Base-by-base conservation (phyloP, 208 protist genomes). In the Angomonas ambiguus region DNA sequence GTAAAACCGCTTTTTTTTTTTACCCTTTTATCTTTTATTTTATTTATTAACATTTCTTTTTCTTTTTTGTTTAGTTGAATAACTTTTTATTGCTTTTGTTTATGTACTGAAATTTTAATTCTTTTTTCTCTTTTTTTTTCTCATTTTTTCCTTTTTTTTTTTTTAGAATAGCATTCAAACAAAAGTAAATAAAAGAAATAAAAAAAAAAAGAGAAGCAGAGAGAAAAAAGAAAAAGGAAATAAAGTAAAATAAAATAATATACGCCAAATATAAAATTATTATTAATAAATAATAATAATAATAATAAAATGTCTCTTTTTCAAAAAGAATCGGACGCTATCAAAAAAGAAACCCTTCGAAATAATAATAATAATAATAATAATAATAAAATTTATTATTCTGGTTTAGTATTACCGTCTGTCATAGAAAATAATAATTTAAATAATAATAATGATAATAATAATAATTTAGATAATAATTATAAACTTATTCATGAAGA, bases 341-440 rank as follows among this genome's bases (percentile, higher is more conserved):
- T n/a, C n/a, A n/a, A n/a, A n/a, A n/a, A n/a, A n/a, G n/a, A n/a
- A n/a, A n/a, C n/a, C n/a, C n/a, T n/a, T n/a, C n/a, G n/a, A n/a
- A 18, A 56, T 27, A 45, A 45, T 45, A 45, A 45, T 45, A 45
- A 45, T 45, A 45, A 45, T 45, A 45, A 45, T 45, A 45, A 45
- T 45, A 45, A 45, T 45, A 45, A 45, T 45, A n/a, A 45, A n/a
- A 45, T 45, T 45, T 45, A 45, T 45, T 45, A n/a, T 45, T 16
- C 8, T 45, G 8, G 11, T 16, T 45, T 8, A n/a, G 11, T 45
- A 8, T 45, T 45, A 45, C 38, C 38, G 16, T 16, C 8, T 8
- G 16, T 16, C 38, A 16, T 45, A 8, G 16, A 45, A n/a, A 8
- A 45, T 45, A 45, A 45, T 45, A 8, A 45, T 45, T n/a, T n/a